Evolutionary conservation across 2,329 filamentous ascomycete species (phyloP), one percentile per base, ranked within the genome.

Genomic region (Camillea tinctor): DNA sequence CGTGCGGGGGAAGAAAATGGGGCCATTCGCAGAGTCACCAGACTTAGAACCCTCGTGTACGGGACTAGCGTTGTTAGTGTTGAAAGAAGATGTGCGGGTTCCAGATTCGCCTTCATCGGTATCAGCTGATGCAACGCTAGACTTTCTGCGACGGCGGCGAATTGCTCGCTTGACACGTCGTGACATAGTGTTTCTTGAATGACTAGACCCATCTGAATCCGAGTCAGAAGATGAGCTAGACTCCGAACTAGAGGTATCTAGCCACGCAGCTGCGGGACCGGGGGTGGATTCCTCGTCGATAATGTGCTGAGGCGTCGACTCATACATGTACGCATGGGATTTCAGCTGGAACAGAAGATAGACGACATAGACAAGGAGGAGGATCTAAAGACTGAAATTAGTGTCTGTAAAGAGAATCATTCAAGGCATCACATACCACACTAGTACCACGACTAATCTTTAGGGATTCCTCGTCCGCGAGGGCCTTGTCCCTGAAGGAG

Each of bases 291-390:
- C 93, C 69, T 95, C 92, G 67, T 97, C 93, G 64, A 97, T 95
- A 61, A 96, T 90, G 68, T 93, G 89, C 76, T 97, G 93, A 9
- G 93, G 93, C 4, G 91, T 97, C 66, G 92, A 95, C 75, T 93
- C 90, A 68, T 97, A 96, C 80, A 97, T 88, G 77, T 96, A 96
- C 8, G 91, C 85, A 72, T 97, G 93, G 1, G 92, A 95, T 76
- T 96, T 96, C 62, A 97, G 85, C 78, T 96, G 93, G 76, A 97
- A 97, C 20, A 96, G 72, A 36, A 97, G 84, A 72, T 96, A 97
- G 19, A 96, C 78, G 52, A 88, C 77, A 73, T 97, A 97, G 11
- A 97, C 89, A 36, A 96, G 73, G 1, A 96, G 82, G 8, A 97
- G 79, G 55, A 96, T 82, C 86, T 88, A 53, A 2, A 50, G 58